Percentiles rank a stretch among this genome's conserved stretches.
Conservation (phyloP, 495 filamentous ascomycete genomes). For the Patellaria atrata region DNA sequence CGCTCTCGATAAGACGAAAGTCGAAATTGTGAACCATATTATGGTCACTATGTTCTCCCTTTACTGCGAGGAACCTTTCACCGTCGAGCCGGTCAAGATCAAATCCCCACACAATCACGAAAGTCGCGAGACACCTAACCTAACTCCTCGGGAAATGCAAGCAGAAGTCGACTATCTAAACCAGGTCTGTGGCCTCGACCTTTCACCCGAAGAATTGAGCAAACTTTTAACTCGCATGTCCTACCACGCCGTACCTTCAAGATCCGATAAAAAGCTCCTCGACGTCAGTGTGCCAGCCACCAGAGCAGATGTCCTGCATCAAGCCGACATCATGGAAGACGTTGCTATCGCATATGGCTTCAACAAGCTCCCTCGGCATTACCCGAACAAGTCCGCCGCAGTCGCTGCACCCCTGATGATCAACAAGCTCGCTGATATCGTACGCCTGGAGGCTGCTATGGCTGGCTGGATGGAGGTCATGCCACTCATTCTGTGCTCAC, state of each 20-base stretch:
- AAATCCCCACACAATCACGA: conserved; percentile 80
- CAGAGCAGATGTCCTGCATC: conserved; percentile 86
- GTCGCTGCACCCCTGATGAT: conserved; percentile 77
- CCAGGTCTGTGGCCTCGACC: conserved; percentile 66
- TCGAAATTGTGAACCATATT: conserved; percentile 88
- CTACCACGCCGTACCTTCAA: conserved; percentile 57
- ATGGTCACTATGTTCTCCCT: conserved; percentile 95
- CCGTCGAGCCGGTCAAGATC: conserved; percentile 83
- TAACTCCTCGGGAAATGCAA: conserved; percentile 57
- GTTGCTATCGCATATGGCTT: conserved; percentile 83
- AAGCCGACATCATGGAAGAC: conserved; percentile 98
- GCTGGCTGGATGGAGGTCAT: conserved; percentile 93
- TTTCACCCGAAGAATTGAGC: conserved; percentile 57
- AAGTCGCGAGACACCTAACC: conserved; percentile 63
- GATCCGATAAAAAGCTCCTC: conserved; percentile 44
- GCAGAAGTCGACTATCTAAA: conserved; percentile 89
- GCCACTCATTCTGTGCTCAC: conserved; percentile 91
- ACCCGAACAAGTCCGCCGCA: conserved; percentile 69
- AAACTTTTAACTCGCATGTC: conserved; percentile 76
- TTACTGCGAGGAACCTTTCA: conserved; percentile 79
- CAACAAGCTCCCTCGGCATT: conserved; percentile 75
- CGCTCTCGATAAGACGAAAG: conserved; percentile 90
- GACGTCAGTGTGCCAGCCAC: conserved; percentile 75
- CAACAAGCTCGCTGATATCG: conserved; percentile 89
- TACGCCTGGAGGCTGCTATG: conserved; percentile 81